A percentile compares a stretch with the other conserved stretches of the same genome.
phyloP scores from a whole-genome alignment of 2,329 filamentous ascomycete species.

The Setomelanomma holmii region DNA sequence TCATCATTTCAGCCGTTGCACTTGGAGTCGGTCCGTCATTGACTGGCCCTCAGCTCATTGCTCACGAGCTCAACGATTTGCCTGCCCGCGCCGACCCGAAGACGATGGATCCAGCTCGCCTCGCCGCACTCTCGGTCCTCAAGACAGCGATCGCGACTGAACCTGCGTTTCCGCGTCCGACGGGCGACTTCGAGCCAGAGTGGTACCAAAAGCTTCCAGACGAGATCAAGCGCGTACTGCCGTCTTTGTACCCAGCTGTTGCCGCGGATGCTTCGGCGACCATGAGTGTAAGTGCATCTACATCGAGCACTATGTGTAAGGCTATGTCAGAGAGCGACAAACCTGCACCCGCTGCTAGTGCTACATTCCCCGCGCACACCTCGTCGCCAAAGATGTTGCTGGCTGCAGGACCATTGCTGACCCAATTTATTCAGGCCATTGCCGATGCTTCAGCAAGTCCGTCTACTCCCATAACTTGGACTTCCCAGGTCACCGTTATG shows the following conservation, averaged over 20 bases:
- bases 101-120: constrained; percentile 19
- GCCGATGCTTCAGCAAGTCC: background rate
- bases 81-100: constrained; percentile 14
- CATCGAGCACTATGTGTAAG: background rate
- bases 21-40: background rate
- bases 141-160: constrained; percentile 19
- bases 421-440: background rate
- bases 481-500: constrained; percentile 6
- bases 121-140: constrained; percentile 24
- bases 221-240: constrained; percentile 18
- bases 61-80: background rate
- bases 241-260: constrained; percentile 16
- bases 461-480: background rate
- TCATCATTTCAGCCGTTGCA: constrained; percentile 6
- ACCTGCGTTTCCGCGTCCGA: constrained; percentile 6
- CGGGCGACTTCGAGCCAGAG: constrained; percentile 11
- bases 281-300: background rate
- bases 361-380: background rate
- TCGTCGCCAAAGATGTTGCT: background rate
- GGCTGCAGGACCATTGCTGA: background rate
- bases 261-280: background rate
- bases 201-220: constrained; percentile 22
- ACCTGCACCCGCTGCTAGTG: background rate
- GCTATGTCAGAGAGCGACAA: background rate
- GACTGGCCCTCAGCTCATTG: background rate